Percentiles rank a stretch among this genome's conserved stretches.
phyloP scores from a whole-genome alignment of 768 basidiomycete genomes.

The Artomyces pyxidatus region DNA sequence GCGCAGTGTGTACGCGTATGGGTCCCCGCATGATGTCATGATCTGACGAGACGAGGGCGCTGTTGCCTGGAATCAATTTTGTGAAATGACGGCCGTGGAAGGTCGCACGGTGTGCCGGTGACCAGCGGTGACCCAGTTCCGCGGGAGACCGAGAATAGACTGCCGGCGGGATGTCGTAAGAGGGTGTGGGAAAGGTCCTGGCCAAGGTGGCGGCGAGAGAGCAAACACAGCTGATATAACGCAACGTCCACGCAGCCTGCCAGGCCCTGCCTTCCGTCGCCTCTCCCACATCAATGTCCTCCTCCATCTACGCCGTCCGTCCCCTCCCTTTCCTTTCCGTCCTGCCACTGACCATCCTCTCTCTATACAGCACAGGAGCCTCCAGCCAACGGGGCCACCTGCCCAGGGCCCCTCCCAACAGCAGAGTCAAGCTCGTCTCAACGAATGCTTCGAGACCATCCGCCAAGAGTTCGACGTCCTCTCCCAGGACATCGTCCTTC shows the following conservation, averaged over 20 bases:
- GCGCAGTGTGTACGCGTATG: too few relatives aligned
- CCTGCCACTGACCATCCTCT: neutral
- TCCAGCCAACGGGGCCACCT: constrained; percentile 34
- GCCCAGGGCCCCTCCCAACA: constrained; percentile 23
- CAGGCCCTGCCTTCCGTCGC: too few relatives aligned
- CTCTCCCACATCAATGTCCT: constrained; percentile 17
- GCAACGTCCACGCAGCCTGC: neutral
- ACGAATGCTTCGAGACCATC: constrained; percentile 75
- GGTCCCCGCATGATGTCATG: too few relatives aligned
- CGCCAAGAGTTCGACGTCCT: constrained; percentile 79
- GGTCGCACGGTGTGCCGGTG: too few relatives aligned
- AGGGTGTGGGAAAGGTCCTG: neutral
- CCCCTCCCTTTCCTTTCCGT: neutral
- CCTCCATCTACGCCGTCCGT: constrained; percentile 23
- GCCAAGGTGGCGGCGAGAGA: neutral
- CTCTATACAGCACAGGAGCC: constrained; percentile 29
- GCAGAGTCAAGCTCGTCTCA: constrained; percentile 38
- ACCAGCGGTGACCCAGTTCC: too few relatives aligned
- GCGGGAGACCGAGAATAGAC: too few relatives aligned
- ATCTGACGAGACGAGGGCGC: too few relatives aligned
- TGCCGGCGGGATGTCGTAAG: neutral
- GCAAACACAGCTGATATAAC: neutral
- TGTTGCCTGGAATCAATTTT: too few relatives aligned
- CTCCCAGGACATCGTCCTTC: constrained; percentile 52
- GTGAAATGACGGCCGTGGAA: too few relatives aligned